Percentiles rank a stretch among this genome's conserved stretches.
Evolutionary conservation across 495 filamentous ascomycete species (phyloP).

Genomic region (Lepidopterella palustris): DNA sequence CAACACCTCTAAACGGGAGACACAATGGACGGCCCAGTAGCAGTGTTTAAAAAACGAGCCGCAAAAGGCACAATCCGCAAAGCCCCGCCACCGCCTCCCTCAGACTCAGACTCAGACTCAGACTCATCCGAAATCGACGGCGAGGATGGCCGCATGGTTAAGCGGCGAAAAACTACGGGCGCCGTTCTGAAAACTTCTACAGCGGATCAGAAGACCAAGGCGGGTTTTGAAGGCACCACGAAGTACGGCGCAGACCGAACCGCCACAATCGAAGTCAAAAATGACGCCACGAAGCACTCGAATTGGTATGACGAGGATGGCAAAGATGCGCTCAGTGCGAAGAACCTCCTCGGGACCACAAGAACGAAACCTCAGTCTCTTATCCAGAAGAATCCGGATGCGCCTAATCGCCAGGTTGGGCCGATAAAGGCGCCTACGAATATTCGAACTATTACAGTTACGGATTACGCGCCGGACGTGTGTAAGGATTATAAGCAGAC

Average conservation of each 20-base stretch:
- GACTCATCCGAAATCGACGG: conserved; percentile 68
- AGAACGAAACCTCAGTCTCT: conserved; percentile 50
- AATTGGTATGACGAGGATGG: conserved; percentile 81
- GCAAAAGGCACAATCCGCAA: conserved; percentile 74
- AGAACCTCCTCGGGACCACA: conserved; percentile 60
- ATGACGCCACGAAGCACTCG: conserved; percentile 88
- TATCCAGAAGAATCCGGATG: conserved; percentile 77
- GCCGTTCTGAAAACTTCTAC: conserved; percentile 52
- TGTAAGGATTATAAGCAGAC: conserved; percentile 95
- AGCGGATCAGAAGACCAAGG: conserved; percentile 38
- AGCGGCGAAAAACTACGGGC: conserved; percentile 54
- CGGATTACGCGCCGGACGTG: conserved; percentile 86
- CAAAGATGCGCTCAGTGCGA: conserved; percentile 44
- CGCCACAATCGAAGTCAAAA: conserved; percentile 54
- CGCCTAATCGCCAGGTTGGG: conserved; percentile 63
- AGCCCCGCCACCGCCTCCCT: conserved; percentile 73
- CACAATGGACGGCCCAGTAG: conserved; percentile 40
- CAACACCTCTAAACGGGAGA: too few species aligned
- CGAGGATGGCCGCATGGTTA: conserved; percentile 64
- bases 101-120: conserved; percentile 47
- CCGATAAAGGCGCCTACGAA: conserved; percentile 87
- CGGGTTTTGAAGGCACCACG: conserved; percentile 44
- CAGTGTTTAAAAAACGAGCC: conserved; percentile 82
- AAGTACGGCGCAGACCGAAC: conserved; percentile 55
- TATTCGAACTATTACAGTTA: conserved; percentile 82